These are phyloP conservation scores for Macrolepiota dolichaula DNA, from an alignment of 768 basidiomycete genomes.

Conservation along the genomic window DNA sequence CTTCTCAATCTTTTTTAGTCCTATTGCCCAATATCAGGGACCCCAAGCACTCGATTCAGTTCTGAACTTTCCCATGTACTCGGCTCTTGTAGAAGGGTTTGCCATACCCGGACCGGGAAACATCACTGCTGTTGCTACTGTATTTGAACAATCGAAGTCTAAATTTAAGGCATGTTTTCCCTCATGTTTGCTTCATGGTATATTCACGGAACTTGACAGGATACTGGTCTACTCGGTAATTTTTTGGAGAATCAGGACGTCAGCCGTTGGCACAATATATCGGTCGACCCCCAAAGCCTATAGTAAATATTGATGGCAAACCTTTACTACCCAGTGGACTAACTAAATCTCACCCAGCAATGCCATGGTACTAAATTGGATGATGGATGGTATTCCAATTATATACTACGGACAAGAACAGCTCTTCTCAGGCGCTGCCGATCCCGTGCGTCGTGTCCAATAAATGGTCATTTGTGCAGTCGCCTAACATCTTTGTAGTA, in stretches of 20 bases:
- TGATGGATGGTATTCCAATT: slow-evolving; percentile 82
- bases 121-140: slow-evolving; percentile 50
- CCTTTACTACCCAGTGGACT: not conserved
- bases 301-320: slow-evolving; percentile 38
- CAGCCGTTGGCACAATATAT: slow-evolving; percentile 68
- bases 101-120: slow-evolving; percentile 67
- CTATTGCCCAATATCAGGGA: slow-evolving; percentile 59
- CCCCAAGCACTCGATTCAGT: slow-evolving; percentile 61
- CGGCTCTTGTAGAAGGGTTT: slow-evolving; percentile 61
- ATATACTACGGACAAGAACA: slow-evolving; percentile 85
- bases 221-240: slow-evolving; percentile 55
- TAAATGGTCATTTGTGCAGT: not conserved
- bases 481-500: slow-evolving; percentile 33
- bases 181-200: slow-evolving; percentile 4
- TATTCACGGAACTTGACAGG: slow-evolving; percentile 21
- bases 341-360: slow-evolving; percentile 39
- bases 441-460: slow-evolving; percentile 48
- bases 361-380: slow-evolving; percentile 71
- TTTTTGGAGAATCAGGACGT: slow-evolving; percentile 81
- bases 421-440: slow-evolving; percentile 54
- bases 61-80: slow-evolving; percentile 70
- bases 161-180: slow-evolving; percentile 40
- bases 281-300: slow-evolving; percentile 69
- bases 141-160: slow-evolving; percentile 49
- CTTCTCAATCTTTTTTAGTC: slow-evolving; percentile 27